Base-by-base conservation (phyloP, 2,329 filamentous ascomycete species). In the Lasiodiplodia theobromae region DNA sequence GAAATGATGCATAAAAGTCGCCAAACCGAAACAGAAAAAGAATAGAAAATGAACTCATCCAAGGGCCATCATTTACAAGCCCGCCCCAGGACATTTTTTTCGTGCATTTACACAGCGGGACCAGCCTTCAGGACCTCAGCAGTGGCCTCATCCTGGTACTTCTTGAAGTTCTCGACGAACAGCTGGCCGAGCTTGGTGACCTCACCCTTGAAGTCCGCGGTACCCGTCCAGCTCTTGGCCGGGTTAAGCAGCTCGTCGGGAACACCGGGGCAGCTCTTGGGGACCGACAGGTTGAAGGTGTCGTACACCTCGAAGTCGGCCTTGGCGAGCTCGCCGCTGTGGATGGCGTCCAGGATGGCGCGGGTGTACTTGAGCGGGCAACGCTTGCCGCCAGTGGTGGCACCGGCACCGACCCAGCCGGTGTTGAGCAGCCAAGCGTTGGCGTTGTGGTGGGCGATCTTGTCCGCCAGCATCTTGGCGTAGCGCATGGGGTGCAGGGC, bases 341-440 rank as follows among this genome's bases (percentile, higher is more conserved):
- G 96, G 84, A 99, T 97, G 79, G 95, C 92, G 82, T 99, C 95
- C 75, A 99, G 90, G 81, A 99, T 98, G 77, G 96, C 95, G 77
- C 96, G 94, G 49, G 96, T 99, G 87, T 98, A 99, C 86, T 97
- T 97, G 81, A 98, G 88, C 51, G 95, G 95, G 89, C 95, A 98
- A 75, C 95, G 92, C 89, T 97, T 97, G 82, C 94, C 94, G 73
- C 94, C 95, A 77, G 94, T 96, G 76, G 91, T 89, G 77, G 92
- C 92, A 78, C 93, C 93, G 76, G 94, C 94, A 79, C 94, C 94
- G 79, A 96, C 94, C 94, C 94, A 97, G 75, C 94, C 94, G 76
- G 94, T 97, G 91, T 97, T 97, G 82, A 99, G 91, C 74, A 99
- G 88, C 96, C 96, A 99, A 76, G 95, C 96, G 81, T 97, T 97